A percentile compares a stretch with the other conserved stretches of the same genome.
Conservation (phyloP, 805 yeast genomes). For the Cyberlindnera maritima region DNA sequence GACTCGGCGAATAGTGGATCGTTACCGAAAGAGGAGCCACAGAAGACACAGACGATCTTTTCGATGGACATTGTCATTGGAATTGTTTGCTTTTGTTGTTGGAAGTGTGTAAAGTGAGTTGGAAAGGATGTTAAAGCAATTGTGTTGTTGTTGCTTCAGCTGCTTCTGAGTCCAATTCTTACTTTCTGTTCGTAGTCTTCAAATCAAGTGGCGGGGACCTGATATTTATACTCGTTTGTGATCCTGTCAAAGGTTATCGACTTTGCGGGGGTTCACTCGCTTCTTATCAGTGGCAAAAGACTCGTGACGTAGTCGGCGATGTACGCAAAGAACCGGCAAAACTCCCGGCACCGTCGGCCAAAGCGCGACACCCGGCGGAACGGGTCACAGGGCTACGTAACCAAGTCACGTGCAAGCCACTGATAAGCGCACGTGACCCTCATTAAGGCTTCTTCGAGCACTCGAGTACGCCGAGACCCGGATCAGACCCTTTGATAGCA, state of each 20-base stretch:
- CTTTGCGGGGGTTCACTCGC: neutral
- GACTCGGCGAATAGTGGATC: constrained; percentile 44
- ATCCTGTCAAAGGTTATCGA: neutral
- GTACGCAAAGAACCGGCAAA: neutral
- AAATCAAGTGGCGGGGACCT: neutral
- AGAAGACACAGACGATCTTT: constrained; percentile 69
- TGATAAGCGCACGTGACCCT: constrained; percentile 1
- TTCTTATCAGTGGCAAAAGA: constrained; percentile 1
- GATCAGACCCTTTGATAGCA: neutral
- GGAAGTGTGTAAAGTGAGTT: neutral
- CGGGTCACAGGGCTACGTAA: neutral
- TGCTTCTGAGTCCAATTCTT: neutral
- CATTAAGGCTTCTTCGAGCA: neutral
- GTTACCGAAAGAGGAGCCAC: constrained; percentile 79
- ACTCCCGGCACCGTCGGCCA: constrained; percentile 1
- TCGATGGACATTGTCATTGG: constrained; percentile 13
- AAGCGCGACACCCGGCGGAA: neutral
- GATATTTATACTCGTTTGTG: neutral
- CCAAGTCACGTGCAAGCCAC: neutral
- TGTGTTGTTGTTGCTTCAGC: neutral
- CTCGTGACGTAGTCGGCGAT: constrained; percentile 6
- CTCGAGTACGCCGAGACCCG: neutral
- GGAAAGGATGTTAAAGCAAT: neutral
- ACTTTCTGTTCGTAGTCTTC: neutral
- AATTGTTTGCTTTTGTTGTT: neutral